A percentile compares a stretch with the other conserved stretches of the same genome.
These are phyloP conservation scores for Candida berthetii DNA, from an alignment of 805 yeast genomes.

Conservation along the genomic window DNA sequence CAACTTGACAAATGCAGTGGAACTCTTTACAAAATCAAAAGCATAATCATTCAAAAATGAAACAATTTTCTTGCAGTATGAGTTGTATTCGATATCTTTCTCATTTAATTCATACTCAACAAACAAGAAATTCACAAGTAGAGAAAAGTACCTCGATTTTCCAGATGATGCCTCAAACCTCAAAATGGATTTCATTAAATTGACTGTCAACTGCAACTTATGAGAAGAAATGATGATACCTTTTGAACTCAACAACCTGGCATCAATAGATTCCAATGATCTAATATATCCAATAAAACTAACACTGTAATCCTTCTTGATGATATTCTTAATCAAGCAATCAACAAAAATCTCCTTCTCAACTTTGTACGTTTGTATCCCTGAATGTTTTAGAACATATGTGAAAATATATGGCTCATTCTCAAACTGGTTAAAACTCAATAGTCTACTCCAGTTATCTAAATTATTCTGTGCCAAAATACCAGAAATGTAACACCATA, in stretches of 20 bases:
- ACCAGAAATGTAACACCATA: conserved; percentile 17
- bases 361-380: conserved; percentile 6
- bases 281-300: conserved; percentile 12
- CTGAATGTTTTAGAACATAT: conserved; percentile 14
- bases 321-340: conserved; percentile 10
- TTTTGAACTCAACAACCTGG: conserved; percentile 5
- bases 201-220: conserved; percentile 12
- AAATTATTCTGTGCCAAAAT: conserved; percentile 8
- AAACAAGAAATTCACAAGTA: conserved; percentile 9
- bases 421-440: conserved; percentile 14
- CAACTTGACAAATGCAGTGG: conserved; percentile 9
- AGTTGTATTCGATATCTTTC: conserved; percentile 3
- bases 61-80: conserved; percentile 9
- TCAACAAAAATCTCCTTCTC: conserved; percentile 12
- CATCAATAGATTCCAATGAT: conserved; percentile 13
- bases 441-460: conserved; percentile 17
- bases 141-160: conserved; percentile 9
- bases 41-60: conserved; percentile 13
- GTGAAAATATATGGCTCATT: conserved; percentile 15
- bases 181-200: conserved; percentile 10
- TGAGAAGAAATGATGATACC: conserved; percentile 13
- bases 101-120: conserved; percentile 6
- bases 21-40: conserved; percentile 7
- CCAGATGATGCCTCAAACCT: conserved; percentile 5
- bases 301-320: conserved; percentile 5